These are phyloP conservation scores for Aspergillus candidus DNA, from an alignment of 2,329 filamentous ascomycete species.

Conservation along the genomic window DNA sequence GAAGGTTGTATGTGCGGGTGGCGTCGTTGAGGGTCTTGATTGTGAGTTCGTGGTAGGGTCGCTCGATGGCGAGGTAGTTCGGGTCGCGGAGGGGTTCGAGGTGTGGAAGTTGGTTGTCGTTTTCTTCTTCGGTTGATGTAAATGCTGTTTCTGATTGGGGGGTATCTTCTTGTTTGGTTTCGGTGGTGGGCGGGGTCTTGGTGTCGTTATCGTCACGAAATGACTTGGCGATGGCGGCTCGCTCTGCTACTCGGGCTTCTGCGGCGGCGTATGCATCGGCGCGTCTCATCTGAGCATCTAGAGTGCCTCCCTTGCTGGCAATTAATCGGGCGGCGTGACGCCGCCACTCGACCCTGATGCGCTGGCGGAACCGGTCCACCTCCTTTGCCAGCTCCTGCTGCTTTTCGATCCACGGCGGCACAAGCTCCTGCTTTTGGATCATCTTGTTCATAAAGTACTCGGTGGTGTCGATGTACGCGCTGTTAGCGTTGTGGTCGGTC, in stretches of 20 bases:
- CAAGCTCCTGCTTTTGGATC: slow-evolving; percentile 91
- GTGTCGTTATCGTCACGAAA: slow-evolving; percentile 12
- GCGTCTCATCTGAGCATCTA: slow-evolving; percentile 65
- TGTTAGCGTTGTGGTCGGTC: slow-evolving; percentile 73
- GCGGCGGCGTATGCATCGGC: slow-evolving; percentile 71
- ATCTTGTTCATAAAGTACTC: slow-evolving; percentile 99
- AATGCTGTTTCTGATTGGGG: slow-evolving; percentile 1
- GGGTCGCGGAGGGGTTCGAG: slow-evolving; percentile 68
- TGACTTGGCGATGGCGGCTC: slow-evolving; percentile 20
- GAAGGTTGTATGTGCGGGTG: slow-evolving; percentile 85
- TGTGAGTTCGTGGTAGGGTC: slow-evolving; percentile 67
- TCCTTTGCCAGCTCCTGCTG: slow-evolving; percentile 79
- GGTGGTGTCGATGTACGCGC: slow-evolving; percentile 89
- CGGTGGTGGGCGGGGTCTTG: slow-evolving; percentile 14
- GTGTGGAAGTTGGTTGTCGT: slow-evolving; percentile 29
- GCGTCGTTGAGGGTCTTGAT: slow-evolving; percentile 72
- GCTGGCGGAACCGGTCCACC: slow-evolving; percentile 61
- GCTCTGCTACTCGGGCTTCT: slow-evolving; percentile 47
- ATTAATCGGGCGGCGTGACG: slow-evolving; percentile 75
- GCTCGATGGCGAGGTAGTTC: slow-evolving; percentile 67
- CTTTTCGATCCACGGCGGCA: slow-evolving; percentile 98
- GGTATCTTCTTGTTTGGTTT: slow-evolving; percentile 20
- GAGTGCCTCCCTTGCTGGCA: slow-evolving; percentile 65
- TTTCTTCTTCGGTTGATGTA: slow-evolving; percentile 1
- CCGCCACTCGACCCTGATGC: slow-evolving; percentile 78